A percentile compares a stretch with the other conserved stretches of the same genome.
These are phyloP conservation scores for Sarocladium kiliense DNA, from an alignment of 2,329 filamentous ascomycete species.

Conservation along the genomic window DNA sequence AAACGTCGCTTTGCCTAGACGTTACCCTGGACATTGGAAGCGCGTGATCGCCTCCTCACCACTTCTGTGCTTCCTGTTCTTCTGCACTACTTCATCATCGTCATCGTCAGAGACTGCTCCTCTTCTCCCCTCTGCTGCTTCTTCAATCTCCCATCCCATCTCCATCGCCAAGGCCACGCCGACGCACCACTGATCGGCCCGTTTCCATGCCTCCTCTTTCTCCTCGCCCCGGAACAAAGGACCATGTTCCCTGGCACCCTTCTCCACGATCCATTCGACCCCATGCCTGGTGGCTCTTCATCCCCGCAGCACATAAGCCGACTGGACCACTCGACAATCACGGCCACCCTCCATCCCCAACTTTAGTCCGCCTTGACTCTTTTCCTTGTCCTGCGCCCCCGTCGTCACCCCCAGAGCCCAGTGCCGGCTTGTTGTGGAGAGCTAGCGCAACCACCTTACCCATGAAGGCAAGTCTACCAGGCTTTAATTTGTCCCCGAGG, in stretches of 20 bases:
- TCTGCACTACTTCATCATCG: not conserved
- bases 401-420: slow-evolving; percentile 1
- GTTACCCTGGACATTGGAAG: no score
- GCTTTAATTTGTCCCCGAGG: not conserved
- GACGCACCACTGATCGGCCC: slow-evolving; percentile 6
- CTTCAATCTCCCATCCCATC: not conserved
- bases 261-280: slow-evolving; percentile 7
- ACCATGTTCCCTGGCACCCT: slow-evolving; percentile 3
- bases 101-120: not conserved
- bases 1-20: no score
- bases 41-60: no score
- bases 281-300: not conserved
- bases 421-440: slow-evolving; percentile 7
- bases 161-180: slow-evolving; percentile 5
- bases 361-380: not conserved
- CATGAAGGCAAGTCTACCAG: not conserved
- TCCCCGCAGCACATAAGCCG: slow-evolving; percentile 5
- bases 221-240: slow-evolving; percentile 6
- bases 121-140: not conserved
- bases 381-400: not conserved
- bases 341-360: not conserved
- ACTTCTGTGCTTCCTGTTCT: no score
- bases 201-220: not conserved
- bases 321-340: not conserved
- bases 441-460: slow-evolving; percentile 3